Base-by-base conservation (phyloP, 805 yeast species). In the Nakazawaea ishiwadae region DNA sequence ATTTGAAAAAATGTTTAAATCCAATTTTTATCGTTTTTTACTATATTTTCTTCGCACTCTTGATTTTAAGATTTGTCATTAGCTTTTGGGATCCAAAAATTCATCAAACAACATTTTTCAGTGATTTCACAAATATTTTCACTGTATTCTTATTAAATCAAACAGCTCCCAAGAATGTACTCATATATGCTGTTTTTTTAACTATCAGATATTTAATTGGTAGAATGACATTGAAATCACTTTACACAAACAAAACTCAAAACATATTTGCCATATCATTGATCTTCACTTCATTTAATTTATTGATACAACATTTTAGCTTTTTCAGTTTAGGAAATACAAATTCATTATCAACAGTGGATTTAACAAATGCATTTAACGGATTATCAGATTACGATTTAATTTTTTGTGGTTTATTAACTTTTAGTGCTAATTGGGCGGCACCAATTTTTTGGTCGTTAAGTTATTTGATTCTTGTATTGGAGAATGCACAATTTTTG, bases 241-340 rank as follows among this genome's bases (percentile, higher is more conserved):
- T 11, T 39, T 21, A 45, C 47, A 1, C 48, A n/a, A 12, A 15
- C n/a, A 32, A 33, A 15, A 28, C 18, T 29, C 42, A 53, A 52
- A 31, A 42, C 54, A 6, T 38, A 4, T 39, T 37, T n/a, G 40
- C 37, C n/a, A 15, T 50, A 12, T 37, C 44, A 6, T 36, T 55
- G 1, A 30, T 51, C 12, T 39, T 56, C 1, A 45, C 73, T 0
- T 32, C 67, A 3, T 60, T 72, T 44, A 62, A 64, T 2, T 48
- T 88, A 3, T 57, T 83, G 17, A 49, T 88, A 37, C 95, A 88
- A 55, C 81, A 87, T 50, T 65, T 88, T 31, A 65, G 89, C 0
- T 93, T 91, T 56, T 93, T 86, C 64, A 85, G 86, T 16, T 71
- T 84, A 57, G 98, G 98, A 0, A 87, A 86, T 38, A 89, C 98